Evolutionary conservation across 306 rosid genomes (phyloP).

Genomic region (Alnus rubra): DNA sequence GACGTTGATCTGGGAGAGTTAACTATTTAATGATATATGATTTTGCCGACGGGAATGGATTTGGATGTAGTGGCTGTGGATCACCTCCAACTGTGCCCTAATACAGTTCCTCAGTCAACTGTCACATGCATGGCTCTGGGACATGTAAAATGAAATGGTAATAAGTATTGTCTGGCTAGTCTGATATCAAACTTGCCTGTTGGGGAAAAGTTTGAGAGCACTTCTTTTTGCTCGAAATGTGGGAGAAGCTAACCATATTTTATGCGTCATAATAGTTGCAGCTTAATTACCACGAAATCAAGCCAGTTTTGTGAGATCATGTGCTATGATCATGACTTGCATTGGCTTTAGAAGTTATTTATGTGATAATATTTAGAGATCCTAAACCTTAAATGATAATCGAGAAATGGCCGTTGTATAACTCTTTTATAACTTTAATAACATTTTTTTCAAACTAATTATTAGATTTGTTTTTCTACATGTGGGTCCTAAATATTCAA

Average conservation of each 20-base stretch:
- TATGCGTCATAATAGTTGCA: too few relatives aligned
- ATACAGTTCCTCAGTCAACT: conserved; percentile 24
- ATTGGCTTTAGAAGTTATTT: too few relatives aligned
- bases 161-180: neutral
- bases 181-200: neutral
- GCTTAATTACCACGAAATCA: neutral
- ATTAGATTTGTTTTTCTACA: too few relatives aligned
- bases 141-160: neutral
- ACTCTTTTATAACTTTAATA: too few relatives aligned
- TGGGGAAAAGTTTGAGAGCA: neutral
- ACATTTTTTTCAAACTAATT: too few relatives aligned
- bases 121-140: conserved; percentile 40
- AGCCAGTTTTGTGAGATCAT: neutral
- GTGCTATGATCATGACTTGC: neutral
- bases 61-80: conserved; percentile 45
- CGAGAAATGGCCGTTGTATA: too few relatives aligned
- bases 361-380: too few relatives aligned
- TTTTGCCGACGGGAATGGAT: conserved; percentile 36
- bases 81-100: conserved; percentile 24
- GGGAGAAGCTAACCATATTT: neutral
- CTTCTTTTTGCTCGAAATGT: neutral
- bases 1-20: conserved; percentile 40
- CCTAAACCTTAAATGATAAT: too few relatives aligned
- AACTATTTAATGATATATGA: conserved; percentile 13
- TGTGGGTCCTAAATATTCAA: too few relatives aligned